Base-by-base conservation (phyloP, 805 yeast species). In the Allodekkera sacchari region DNA sequence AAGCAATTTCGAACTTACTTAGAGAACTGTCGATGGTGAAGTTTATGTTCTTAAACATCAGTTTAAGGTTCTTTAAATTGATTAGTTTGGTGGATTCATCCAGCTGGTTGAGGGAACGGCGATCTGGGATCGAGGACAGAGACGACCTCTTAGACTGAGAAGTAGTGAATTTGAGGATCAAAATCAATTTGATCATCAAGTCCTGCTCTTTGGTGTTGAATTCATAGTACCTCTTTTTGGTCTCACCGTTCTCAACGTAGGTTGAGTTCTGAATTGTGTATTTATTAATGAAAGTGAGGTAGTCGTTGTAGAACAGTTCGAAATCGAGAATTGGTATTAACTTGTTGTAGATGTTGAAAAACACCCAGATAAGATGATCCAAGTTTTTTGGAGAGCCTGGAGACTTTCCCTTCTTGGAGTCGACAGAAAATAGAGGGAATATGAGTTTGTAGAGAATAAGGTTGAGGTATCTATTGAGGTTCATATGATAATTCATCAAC, bases 321-420 rank as follows among this genome's bases (percentile, higher is more conserved):
- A 67, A 71, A 42, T 71, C 77, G 38, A 72, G 62, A 7, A 72
- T 65, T 4, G 78, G 78, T 17, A 72, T 61, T 36, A 72, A 61
- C 15, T 66, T 63, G 51, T 72, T 72, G 47, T 67, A 68, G 46
- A 69, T 66, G 37, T 69, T 55, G 43, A 72, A 72, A 45, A 59
- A 72, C 25, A 68, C 61, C 43, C 58, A 54, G 15, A 72, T 60
- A 33, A 68, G 63, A 37, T 60, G 61, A 43, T 72, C 79, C 18
- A 57, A 38, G 33, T 53, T 55, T 29, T 44, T 52, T 18, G 44
- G 64, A 59, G 41, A 30, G 3, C 27, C 30, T 18, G 24, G 27
- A 5, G 27, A 20, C 21, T n/a, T 18, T 11, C 19, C 31, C 12
- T 18, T 16, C n/a, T 3, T 22, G 12, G 32, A 10, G 8, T 28